A percentile compares a stretch with the other conserved stretches of the same genome.
Conservation (phyloP, 805 yeast genomes). For the Isabelozyma heimii region DNA sequence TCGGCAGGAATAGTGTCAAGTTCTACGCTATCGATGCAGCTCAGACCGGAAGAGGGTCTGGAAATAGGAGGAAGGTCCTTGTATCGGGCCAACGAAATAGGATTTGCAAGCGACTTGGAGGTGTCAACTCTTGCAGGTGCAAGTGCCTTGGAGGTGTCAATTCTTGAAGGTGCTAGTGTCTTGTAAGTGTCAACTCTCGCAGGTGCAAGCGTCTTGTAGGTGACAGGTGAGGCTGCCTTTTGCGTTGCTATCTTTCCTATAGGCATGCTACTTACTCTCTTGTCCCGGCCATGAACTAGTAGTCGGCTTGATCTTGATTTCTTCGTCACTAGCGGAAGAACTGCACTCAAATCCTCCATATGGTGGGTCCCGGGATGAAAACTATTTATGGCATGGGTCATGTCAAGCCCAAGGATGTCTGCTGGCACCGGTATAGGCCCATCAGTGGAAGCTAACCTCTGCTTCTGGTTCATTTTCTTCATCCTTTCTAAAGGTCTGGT, state of each 20-base stretch:
- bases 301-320: constrained; percentile 18
- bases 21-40: not conserved
- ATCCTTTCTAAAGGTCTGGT: not conserved
- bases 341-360: constrained; percentile 26
- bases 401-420: constrained; percentile 16
- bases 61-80: too few relatives aligned
- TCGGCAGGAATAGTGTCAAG: not conserved
- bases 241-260: constrained; percentile 12
- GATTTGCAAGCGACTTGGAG: too few relatives aligned
- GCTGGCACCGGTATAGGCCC: constrained; percentile 24
- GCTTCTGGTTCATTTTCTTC: constrained; percentile 9
- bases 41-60: too few relatives aligned
- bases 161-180: constrained; percentile 1
- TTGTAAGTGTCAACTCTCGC: not conserved
- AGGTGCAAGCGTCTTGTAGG: not conserved
- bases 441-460: constrained; percentile 20
- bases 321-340: constrained; percentile 19
- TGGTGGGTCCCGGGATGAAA: constrained; percentile 24
- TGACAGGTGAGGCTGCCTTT: constrained; percentile 2
- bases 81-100: too few relatives aligned
- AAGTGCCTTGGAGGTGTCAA: too few relatives aligned
- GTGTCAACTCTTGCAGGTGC: too few relatives aligned
- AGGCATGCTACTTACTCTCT: constrained; percentile 5
- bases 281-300: constrained; percentile 6
- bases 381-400: constrained; percentile 23